Base-by-base conservation (phyloP, 1,284 basidiomycete species). In the Cryptococcus neoformans region DNA sequence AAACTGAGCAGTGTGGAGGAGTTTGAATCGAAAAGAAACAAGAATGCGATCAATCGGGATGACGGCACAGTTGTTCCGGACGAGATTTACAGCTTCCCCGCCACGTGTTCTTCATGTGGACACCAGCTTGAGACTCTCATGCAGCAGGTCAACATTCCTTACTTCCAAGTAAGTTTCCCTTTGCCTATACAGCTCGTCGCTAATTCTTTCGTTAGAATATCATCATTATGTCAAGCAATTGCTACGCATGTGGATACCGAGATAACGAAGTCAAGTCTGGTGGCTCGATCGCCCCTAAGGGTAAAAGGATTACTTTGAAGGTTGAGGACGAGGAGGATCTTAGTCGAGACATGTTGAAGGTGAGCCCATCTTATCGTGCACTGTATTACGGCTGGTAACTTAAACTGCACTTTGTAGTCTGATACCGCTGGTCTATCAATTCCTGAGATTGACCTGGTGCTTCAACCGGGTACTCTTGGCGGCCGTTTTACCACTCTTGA, bases 241-340 rank as follows among this genome's bases (percentile, higher is more conserved):
- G 96, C 77, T 90, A 92, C 55, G 78, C 81, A 55, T 99, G 95
- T 76, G 95, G 95, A 1, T 99, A 98, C 79, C 83, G 92, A 64
- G 95, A 99, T 79, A 98, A 96, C 73, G 95, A 99, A 79, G 89
- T 99, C 71, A 99, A 99, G 77, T 90, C 91, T 6, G 92, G 95
- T 28, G 81, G 87, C 1, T 92, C 92, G 1, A 92, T 98, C 55
- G 89, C 92, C 1, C 83, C 83, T 5, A 81, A 87, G 68, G 95
- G 94, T 37, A 93, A 91, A 75, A 85, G 84, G 59, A 91, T 98
- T 58, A 91, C 84, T 0, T 82, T 99, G 57, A 91, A 88, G 73
- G 92, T 98, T 4, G 87, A 94, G 68, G 95, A 99, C 74, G 81
- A 85, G 45, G 95, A 99, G 62, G 95, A 98, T 76, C 82, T 99